Evolutionary conservation across 2,329 filamentous ascomycete species (phyloP), one percentile per base, ranked within the genome.

Genomic region (Sordariomycetes sp.): DNA sequence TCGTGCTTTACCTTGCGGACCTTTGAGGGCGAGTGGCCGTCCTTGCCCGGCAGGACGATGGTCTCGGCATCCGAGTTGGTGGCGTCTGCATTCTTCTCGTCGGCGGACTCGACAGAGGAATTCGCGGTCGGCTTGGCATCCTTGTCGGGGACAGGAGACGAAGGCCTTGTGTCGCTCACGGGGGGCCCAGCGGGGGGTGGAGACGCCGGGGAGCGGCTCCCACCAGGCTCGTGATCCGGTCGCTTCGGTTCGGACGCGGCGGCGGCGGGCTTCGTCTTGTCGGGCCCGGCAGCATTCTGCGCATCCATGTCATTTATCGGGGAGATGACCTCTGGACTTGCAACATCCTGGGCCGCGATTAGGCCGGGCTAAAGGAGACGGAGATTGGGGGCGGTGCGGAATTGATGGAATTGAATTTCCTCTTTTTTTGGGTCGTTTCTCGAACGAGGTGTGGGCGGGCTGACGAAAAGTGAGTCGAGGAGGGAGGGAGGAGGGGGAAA

Each of bases 21-120:
- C 68, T 85, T 85, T 59, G 81, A 80, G 0, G 81, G 82, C 25
- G 82, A 85, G 64, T 81, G 73, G 45, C 80, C 81, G 65, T 85
- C 79, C 65, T 85, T 86, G 32, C 81, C 81, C 12, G 82, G 77
- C 36, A 87, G 68, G 39, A 88, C 84, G 60, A 87, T 85, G 15
- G 85, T 88, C 70, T 88, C 85, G 54, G 85, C 84, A 65, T 88
- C 85, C 1, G 85, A 88, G 63, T 85, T 82, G 64, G 77, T 82
- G 59, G 84, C 83, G 59, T 72, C 72, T 57, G 64, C 68, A 48
- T 61, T 65, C 60, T 74, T 71, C 52, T 76, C 73, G 58, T 78
- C 74, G 55, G 69, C 65, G 22, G 69, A 65, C 55, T 53, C 56
- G 36, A 50, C 39, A 17, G 52, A 39, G 15, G 32, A 28, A n/a